A percentile compares a stretch with the other conserved stretches of the same genome.
Evolutionary conservation across 2,329 filamentous ascomycete species (phyloP).

Genomic region (Nemania diffusa): DNA sequence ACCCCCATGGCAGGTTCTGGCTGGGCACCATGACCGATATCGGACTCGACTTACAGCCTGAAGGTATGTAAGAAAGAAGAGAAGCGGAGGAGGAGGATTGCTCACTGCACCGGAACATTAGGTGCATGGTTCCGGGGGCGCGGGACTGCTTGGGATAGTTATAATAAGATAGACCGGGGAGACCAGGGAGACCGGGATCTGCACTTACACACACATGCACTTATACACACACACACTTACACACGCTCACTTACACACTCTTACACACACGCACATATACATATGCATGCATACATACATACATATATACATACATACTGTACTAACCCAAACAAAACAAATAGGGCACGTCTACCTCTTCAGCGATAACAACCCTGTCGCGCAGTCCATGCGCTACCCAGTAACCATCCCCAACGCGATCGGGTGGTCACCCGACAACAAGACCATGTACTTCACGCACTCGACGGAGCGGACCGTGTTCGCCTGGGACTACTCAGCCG

Average conservation of each 20-base stretch:
- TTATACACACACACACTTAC: too few relatives aligned
- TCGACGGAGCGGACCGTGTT: constrained; percentile 76
- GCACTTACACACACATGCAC: too few relatives aligned
- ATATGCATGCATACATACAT: background rate
- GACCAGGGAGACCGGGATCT: too few relatives aligned
- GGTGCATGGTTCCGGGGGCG: too few relatives aligned
- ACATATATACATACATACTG: background rate
- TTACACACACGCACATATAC: background rate
- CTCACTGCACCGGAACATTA: background rate
- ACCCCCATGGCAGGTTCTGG: constrained; percentile 85
- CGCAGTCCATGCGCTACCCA: constrained; percentile 67
- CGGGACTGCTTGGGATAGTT: too few relatives aligned
- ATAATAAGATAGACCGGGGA: too few relatives aligned
- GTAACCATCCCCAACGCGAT: constrained; percentile 86
- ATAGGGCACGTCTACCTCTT: constrained; percentile 80
- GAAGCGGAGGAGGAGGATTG: constrained; percentile 32
- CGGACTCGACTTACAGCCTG: constrained; percentile 64
- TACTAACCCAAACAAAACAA: constrained; percentile 17
- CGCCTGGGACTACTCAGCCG: constrained; percentile 76
- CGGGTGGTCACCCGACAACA: constrained; percentile 78
- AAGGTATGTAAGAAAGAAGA: constrained; percentile 56
- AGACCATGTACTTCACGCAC: constrained; percentile 85
- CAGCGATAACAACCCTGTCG: constrained; percentile 64
- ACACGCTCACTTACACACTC: too few relatives aligned
- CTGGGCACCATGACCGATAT: constrained; percentile 87